Conservation (phyloP, 2,329 filamentous ascomycete species). For the Elsinoe perseae region DNA sequence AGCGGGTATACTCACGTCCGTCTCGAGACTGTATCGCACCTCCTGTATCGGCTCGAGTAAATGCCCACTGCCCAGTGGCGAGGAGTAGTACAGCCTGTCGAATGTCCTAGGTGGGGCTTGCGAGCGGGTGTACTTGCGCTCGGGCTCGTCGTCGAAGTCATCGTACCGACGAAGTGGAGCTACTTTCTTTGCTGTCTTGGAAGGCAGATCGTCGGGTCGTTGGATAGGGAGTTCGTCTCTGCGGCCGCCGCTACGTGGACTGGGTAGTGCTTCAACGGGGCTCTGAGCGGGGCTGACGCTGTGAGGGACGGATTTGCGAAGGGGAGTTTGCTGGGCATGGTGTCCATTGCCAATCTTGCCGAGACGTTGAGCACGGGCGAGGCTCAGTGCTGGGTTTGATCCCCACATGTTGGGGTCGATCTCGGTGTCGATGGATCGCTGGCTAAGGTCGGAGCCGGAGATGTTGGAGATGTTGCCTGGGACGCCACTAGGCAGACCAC, state of each 20-base stretch:
- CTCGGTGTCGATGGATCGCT: slow-evolving; percentile 28
- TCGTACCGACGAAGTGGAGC: slow-evolving; percentile 20
- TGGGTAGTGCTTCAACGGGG: slow-evolving; percentile 1
- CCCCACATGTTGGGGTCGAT: slow-evolving; percentile 44
- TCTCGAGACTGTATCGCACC: slow-evolving; percentile 44
- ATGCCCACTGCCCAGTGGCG: slow-evolving; percentile 32
- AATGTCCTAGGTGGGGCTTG: slow-evolving; percentile 10
- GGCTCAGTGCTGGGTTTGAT: slow-evolving; percentile 36
- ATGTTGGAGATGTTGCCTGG: slow-evolving; percentile 5
- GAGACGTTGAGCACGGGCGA: slow-evolving; percentile 20
- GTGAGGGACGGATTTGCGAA: slow-evolving; percentile 24
- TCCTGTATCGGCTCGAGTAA: slow-evolving; percentile 45
- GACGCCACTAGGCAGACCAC: slow-evolving; percentile 4
- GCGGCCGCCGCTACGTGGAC: slow-evolving; percentile 42
- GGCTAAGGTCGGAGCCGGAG: slow-evolving; percentile 30
- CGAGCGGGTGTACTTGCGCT: neutral
- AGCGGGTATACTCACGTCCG: slow-evolving; percentile 28
- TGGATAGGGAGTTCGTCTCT: slow-evolving; percentile 53
- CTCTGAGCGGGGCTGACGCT: slow-evolving; percentile 3
- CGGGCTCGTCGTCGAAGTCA: slow-evolving; percentile 17
- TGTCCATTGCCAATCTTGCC: slow-evolving; percentile 16
- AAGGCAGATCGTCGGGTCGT: slow-evolving; percentile 33
- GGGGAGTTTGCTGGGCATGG: slow-evolving; percentile 27
- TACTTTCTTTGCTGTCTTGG: neutral
- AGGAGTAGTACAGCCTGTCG: slow-evolving; percentile 25